phyloP scores from a whole-genome alignment of 148 eudicot genomes.

The Vaccinium macrocarpon region DNA sequence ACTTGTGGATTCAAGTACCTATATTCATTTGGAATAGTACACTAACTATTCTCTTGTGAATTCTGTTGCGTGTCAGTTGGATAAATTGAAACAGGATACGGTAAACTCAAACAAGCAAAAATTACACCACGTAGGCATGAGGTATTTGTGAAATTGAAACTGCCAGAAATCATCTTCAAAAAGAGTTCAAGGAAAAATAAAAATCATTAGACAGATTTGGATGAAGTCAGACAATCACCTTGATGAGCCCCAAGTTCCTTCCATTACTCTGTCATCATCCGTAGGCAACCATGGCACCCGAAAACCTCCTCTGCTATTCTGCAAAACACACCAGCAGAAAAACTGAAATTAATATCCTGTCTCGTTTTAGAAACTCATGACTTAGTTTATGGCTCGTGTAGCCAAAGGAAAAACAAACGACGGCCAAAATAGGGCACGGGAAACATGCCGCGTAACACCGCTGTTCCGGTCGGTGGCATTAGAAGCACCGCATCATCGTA shows the following conservation, averaged over 20 bases:
- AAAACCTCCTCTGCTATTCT: conserved; percentile 17
- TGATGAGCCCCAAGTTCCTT: conserved; percentile 22
- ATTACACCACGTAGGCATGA: not conserved
- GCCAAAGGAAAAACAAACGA: not conserved
- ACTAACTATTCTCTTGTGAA: too few relatives aligned
- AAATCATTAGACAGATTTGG: not conserved
- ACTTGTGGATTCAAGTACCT: too few relatives aligned
- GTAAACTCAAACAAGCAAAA: too few relatives aligned
- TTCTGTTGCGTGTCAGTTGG: too few relatives aligned
- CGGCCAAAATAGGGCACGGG: not conserved
- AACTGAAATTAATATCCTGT: not conserved
- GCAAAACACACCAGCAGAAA: not conserved
- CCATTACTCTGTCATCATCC: conserved; percentile 16
- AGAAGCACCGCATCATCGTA: not conserved
- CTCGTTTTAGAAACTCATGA: not conserved
- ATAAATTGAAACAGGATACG: too few relatives aligned
- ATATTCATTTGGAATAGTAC: too few relatives aligned
- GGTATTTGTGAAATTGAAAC: not conserved
- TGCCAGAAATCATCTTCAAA: not conserved
- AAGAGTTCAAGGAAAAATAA: not conserved
- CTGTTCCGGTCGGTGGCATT: not conserved
- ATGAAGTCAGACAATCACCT: conserved; percentile 20
- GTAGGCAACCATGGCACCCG: conserved; percentile 19
- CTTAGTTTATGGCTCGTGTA: not conserved
- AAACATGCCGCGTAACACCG: not conserved